Evolutionary conservation across 1,284 basidiomycete genomes (phyloP), one percentile per base, ranked within the genome.

Genomic region (Apiotrichum gamsii): DNA sequence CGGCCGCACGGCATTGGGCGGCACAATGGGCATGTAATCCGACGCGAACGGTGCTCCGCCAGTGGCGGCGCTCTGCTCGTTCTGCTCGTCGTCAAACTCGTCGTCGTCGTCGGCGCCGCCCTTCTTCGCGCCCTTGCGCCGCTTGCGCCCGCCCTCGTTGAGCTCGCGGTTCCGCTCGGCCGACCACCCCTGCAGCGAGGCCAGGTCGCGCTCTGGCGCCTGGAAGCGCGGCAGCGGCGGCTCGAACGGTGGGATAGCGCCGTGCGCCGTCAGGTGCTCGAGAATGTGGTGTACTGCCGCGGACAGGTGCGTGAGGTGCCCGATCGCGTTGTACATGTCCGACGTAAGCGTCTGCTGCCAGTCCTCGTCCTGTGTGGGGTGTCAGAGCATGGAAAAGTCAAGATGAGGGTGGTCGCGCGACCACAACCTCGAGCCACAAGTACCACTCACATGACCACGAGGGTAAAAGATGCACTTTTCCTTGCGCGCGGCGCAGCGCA

Each of bases 391-490:
- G 10, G 8, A 2, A 5, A n/a, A n/a, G n/a, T n/a, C n/a, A n/a
- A n/a, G n/a, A n/a, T n/a, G n/a, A n/a, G n/a, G n/a, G n/a, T n/a
- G n/a, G n/a, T n/a, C n/a, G n/a, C n/a, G n/a, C n/a, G n/a, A n/a
- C n/a, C n/a, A n/a, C n/a, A n/a, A n/a, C n/a, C n/a, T n/a, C n/a
- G n/a, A n/a, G n/a, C n/a, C n/a, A n/a, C n/a, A n/a, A n/a, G 25
- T 11, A 28, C 11, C 11, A 59, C 66, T 59, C 47, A 69, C 66
- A 49, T 64, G 61, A n/a, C 46, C 54, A 20, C 63, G 51, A 3
- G 65, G 62, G 46, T 61, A 65, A 42, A 68, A 70, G 20, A 64
- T 51, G 39, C 67, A 70, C 19, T 52, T 50, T 51, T 70, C 67
- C 41, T 62, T 60, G 23, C 67, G 46, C 3, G 62, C 48, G 35